These are phyloP conservation scores for Alectoria sarmentosa DNA, from an alignment of 495 filamentous ascomycete genomes.

Conservation along the genomic window DNA sequence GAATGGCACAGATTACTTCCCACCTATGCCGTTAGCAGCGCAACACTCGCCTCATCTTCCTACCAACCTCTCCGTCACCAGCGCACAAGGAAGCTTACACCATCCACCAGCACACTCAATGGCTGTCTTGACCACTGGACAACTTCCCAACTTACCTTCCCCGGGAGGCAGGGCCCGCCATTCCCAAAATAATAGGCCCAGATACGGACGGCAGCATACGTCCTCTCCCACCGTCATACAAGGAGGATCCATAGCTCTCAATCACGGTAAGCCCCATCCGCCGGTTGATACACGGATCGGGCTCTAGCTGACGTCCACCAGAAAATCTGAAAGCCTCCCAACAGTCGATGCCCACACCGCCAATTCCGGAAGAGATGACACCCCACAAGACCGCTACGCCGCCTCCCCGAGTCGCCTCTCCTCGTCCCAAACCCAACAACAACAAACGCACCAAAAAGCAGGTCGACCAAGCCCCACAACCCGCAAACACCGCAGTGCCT, in stretches of 20 bases:
- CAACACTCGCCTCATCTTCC: slow-evolving; percentile 37
- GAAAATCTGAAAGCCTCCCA: slow-evolving; percentile 23
- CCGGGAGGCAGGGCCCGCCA: slow-evolving; percentile 55
- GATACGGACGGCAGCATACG: slow-evolving; percentile 63
- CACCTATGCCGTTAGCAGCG: slow-evolving; percentile 61
- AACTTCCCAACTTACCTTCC: slow-evolving; percentile 75
- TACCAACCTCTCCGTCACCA: slow-evolving; percentile 26
- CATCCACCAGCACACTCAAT: slow-evolving; percentile 48
- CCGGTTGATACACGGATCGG: background rate
- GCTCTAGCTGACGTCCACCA: slow-evolving; percentile 9
- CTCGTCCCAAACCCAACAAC: slow-evolving; percentile 33
- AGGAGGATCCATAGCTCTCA: slow-evolving; percentile 32
- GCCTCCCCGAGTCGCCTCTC: slow-evolving; percentile 53
- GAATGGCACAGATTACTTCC: slow-evolving; percentile 78
- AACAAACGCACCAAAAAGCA: slow-evolving; percentile 30
- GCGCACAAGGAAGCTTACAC: slow-evolving; percentile 25
- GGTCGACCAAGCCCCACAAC: slow-evolving; percentile 30
- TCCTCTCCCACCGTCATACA: slow-evolving; percentile 68
- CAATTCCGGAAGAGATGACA: slow-evolving; percentile 39
- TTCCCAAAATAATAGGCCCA: slow-evolving; percentile 44
- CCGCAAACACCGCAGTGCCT: slow-evolving; percentile 51
- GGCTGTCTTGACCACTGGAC: slow-evolving; percentile 69
- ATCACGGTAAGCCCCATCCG: slow-evolving; percentile 20
- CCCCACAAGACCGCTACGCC: slow-evolving; percentile 42
- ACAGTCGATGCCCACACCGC: slow-evolving; percentile 50